Evolutionary conservation across 768 basidiomycete species (phyloP).

Genomic region (Lactarius indigo): DNA sequence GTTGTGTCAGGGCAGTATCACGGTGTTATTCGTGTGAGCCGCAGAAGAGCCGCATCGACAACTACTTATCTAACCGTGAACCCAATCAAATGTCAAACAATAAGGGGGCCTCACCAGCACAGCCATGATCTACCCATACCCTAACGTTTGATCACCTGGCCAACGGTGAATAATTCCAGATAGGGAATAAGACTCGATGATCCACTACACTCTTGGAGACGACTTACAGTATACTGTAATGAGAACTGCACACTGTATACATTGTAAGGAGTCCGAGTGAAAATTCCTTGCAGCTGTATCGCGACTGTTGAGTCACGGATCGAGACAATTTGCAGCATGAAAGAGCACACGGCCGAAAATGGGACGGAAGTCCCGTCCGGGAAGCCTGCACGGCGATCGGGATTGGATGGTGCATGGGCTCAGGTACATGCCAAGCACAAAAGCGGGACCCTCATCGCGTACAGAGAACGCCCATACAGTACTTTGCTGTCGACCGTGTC

Average conservation of each 20-base stretch:
- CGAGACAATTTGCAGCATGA: not conserved
- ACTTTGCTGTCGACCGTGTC: constrained; percentile 30
- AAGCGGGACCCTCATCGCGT: constrained; percentile 18
- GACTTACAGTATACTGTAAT: no score
- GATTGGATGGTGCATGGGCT: not conserved
- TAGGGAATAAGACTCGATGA: not conserved
- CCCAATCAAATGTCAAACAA: not conserved
- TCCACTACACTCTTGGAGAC: not conserved
- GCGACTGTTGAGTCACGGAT: not conserved
- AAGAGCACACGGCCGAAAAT: not conserved
- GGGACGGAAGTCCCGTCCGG: not conserved
- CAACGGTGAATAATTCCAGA: not conserved
- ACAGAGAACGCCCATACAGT: constrained; percentile 37
- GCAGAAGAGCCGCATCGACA: not conserved
- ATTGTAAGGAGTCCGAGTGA: not conserved
- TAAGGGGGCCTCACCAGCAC: not conserved
- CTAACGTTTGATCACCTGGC: not conserved
- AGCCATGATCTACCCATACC: not conserved
- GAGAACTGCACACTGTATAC: not conserved
- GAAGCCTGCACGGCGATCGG: not conserved
- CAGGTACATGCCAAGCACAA: not conserved
- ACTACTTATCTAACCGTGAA: not conserved
- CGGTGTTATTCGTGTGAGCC: not conserved
- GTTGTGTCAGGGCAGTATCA: not conserved
- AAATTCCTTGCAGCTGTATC: not conserved